phyloP scores from a whole-genome alignment of 257 asterid species.

The Lycium barbarum region DNA sequence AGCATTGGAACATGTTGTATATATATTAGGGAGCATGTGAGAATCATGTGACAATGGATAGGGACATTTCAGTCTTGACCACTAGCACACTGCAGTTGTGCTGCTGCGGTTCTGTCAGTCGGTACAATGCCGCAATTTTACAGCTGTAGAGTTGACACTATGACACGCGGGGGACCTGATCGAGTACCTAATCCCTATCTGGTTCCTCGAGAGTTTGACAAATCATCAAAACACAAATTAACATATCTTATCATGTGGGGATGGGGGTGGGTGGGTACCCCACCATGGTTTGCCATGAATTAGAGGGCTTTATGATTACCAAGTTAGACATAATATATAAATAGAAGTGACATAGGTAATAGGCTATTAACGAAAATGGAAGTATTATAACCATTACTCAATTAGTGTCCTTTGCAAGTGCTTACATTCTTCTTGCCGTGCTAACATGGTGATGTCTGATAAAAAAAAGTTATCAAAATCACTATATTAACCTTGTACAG shows the following conservation, averaged over 20 bases:
- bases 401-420: slow-evolving; percentile 30
- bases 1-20: too few species aligned
- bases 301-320: background rate
- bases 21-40: too few species aligned
- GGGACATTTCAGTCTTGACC: too few species aligned
- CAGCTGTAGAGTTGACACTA: too few species aligned
- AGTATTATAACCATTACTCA: slow-evolving; percentile 6
- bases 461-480: background rate
- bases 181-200: too few species aligned
- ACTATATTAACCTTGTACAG: slow-evolving; percentile 1
- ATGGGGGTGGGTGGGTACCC: background rate
- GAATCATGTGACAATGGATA: too few species aligned
- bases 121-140: too few species aligned
- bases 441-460: slow-evolving; percentile 15
- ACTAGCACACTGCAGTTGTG: too few species aligned
- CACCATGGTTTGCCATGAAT: background rate
- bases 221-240: too few species aligned
- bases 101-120: too few species aligned
- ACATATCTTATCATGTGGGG: background rate
- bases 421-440: background rate
- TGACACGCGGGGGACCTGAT: too few species aligned
- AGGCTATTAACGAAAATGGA: background rate
- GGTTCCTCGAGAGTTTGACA: too few species aligned
- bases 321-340: background rate
- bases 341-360: background rate